Base-by-base conservation (phyloP, 768 basidiomycete genomes). In the Russula olivacea region DNA sequence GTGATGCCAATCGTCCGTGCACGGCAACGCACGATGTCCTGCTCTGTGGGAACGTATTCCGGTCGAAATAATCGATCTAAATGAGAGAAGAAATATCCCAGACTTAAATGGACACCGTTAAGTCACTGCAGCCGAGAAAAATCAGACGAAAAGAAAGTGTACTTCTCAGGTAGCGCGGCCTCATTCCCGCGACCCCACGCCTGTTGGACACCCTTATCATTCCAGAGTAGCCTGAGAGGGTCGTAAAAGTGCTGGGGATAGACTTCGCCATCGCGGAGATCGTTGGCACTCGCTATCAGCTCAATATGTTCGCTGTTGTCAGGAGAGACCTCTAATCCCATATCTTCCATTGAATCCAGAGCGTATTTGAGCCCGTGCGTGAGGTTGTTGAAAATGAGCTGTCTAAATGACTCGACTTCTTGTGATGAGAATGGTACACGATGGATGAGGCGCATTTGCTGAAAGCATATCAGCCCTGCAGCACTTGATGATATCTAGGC, bases 401-500 rank as follows among this genome's bases (percentile, higher is more conserved):
- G 95, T 2, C 95, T 86, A 69, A 89, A 97, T 17, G 80, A 84
- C 74, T 98, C 95, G 43, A 90, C 81, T 73, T 98, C 97, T 69
- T 85, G 81, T 0, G 82, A 56, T 0, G 87, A 83, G 76, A 97
- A 99, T 0, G 91, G 88, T 1, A 92, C 78, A 62, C 85, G 83
- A 75, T 98, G 95, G 55, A 99, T 97, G 43, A 97, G 79, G 43
- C 94, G 87, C 95, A 98, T 98, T 88, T 98, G 94, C 89, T 94
- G 68, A 34, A 43, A 63, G 50, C 68, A 51, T 69, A 59, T 48
- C 47, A n/a, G 25, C 36, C 12, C 47, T 9, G 15, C 15, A 55
- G 5, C 19, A 36, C 40, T 28, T 21, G 40, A n/a, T 38, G 17
- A 23, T 21, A 30, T 38, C 15, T 23, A 55, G 17, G 52, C 7